Evolutionary conservation across 2,329 filamentous ascomycete genomes (phyloP).

Genomic region (Sporothrix inflata): DNA sequence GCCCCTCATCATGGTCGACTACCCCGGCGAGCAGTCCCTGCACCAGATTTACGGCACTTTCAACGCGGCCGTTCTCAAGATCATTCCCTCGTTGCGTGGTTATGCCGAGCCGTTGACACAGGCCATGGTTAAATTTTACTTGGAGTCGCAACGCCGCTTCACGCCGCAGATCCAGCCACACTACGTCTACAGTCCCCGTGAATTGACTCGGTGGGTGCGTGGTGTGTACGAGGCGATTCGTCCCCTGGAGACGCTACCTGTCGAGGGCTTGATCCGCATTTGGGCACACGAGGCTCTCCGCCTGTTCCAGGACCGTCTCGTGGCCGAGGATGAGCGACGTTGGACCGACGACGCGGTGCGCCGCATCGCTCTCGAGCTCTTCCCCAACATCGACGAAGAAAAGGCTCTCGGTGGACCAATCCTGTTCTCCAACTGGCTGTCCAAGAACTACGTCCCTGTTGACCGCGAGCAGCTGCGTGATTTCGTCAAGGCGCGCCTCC

Average conservation of each 20-base stretch:
- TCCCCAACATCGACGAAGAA: slow-evolving; percentile 91
- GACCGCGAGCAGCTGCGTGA: slow-evolving; percentile 93
- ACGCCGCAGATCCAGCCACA: slow-evolving; percentile 97
- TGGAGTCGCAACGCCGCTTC: slow-evolving; percentile 92
- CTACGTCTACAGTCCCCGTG: slow-evolving; percentile 98
- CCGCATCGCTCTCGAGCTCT: slow-evolving; percentile 84
- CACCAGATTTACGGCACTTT: slow-evolving; percentile 99
- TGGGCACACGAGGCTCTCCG: slow-evolving; percentile 98
- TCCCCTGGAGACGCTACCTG: slow-evolving; percentile 81
- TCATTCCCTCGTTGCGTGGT: slow-evolving; percentile 90
- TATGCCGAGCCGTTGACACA: slow-evolving; percentile 93
- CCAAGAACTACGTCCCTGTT: slow-evolving; percentile 97
- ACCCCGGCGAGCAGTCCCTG: slow-evolving; percentile 91
- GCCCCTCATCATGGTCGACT: slow-evolving; percentile 99
- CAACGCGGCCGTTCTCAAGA: slow-evolving; percentile 94
- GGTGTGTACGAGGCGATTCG: slow-evolving; percentile 97
- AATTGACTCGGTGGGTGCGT: slow-evolving; percentile 95
- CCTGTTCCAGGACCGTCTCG: slow-evolving; percentile 95
- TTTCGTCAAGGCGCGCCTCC: slow-evolving; percentile 94
- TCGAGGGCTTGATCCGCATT: slow-evolving; percentile 92
- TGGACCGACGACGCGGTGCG: slow-evolving; percentile 92
- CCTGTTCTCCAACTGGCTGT: slow-evolving; percentile 98
- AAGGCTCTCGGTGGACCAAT: slow-evolving; percentile 91
- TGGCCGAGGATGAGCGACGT: slow-evolving; percentile 87
- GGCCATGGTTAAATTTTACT: slow-evolving; percentile 96